Percentiles rank a stretch among this genome's conserved stretches.
phyloP scores from a whole-genome alignment of 176 grass and related monocot genomes.

The Tuctoria greenei region DNA sequence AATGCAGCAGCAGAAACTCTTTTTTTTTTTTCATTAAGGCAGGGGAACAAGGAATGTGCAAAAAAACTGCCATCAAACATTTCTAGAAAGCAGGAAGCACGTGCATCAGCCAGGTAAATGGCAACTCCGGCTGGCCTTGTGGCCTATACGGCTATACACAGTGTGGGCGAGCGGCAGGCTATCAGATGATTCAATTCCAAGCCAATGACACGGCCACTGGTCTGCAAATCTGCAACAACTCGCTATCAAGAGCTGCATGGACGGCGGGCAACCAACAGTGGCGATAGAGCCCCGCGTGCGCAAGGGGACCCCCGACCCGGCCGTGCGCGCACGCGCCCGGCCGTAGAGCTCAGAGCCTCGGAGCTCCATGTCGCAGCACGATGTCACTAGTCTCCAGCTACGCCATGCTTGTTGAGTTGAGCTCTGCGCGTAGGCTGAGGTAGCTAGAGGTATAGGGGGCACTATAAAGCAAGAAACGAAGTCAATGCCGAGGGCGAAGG shows the following conservation, averaged over 20 bases:
- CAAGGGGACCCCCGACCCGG: neutral
- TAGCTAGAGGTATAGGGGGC: neutral
- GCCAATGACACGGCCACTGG: neutral
- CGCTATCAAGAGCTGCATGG: neutral
- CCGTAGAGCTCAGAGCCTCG: constrained; percentile 16
- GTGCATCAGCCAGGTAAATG: neutral
- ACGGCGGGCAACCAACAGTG: constrained; percentile 3
- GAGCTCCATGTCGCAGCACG: constrained; percentile 29
- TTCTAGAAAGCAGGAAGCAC: neutral
- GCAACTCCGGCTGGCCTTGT: neutral
- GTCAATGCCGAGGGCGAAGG: constrained; percentile 39
- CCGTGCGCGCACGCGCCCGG: constrained; percentile 38
- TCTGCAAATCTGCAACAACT: constrained; percentile 15
- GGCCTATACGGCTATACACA: neutral
- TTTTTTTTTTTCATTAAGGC: neutral
- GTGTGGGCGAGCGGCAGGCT: neutral
- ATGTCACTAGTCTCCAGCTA: constrained; percentile 13
- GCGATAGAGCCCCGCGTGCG: constrained; percentile 28
- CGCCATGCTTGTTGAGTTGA: constrained; percentile 21
- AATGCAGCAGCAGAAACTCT: neutral
- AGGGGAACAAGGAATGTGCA: neutral
- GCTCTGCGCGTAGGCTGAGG: neutral
- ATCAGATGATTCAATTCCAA: neutral
- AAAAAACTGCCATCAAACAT: neutral
- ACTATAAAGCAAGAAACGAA: constrained; percentile 22